Base-by-base conservation (phyloP, 139 green algal species). In the Asterochloris sp. region DNA sequence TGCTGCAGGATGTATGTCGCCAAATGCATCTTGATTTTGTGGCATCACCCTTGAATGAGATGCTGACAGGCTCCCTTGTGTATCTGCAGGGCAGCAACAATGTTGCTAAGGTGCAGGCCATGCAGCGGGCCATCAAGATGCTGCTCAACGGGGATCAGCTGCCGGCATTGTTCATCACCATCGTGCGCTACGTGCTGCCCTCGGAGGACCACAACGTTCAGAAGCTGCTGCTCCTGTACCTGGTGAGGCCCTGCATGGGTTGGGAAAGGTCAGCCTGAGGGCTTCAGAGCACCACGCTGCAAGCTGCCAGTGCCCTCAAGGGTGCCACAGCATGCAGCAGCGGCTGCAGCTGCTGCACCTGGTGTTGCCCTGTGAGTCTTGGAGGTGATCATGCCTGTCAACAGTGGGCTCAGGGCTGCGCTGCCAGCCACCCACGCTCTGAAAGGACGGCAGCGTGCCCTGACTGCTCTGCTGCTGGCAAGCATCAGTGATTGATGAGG, bases 171-270 rank as follows among this genome's bases (percentile, higher is more conserved):
- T 99, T 99, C 91, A 99, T 99, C 84, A 98, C 97, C 21, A 98
- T 99, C 78, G 95, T 99, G 38, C 94, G 97, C 75, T 99, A 99
- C 82, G 97, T 99, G 19, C 90, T 99, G 69, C 97, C 97, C 12
- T 96, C 90, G 9, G 96, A 99, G 83, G 96, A 99, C 88, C 95
- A 99, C 86, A 95, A 91, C 23, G 91, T 99, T 62, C 97, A 99
- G 87, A 99, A 99, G 86, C 91, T 99, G 68, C 89, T 99, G 84
- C 91, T 99, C 28, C 90, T 99, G 38, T 99, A 99, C 85, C 87
- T 99, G 90, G 95, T 97, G 76, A 76, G 91, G 47, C 0, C 16
- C 13, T 74, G 16, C n/a, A 28, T 54, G 71, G 2, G n/a, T 76
- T 60, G 71, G 23, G 19, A 76, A 6, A 19, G 4, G 23, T 47